Conservation (phyloP, 2,329 filamentous ascomycete species). For the Fusarium irregulare region DNA sequence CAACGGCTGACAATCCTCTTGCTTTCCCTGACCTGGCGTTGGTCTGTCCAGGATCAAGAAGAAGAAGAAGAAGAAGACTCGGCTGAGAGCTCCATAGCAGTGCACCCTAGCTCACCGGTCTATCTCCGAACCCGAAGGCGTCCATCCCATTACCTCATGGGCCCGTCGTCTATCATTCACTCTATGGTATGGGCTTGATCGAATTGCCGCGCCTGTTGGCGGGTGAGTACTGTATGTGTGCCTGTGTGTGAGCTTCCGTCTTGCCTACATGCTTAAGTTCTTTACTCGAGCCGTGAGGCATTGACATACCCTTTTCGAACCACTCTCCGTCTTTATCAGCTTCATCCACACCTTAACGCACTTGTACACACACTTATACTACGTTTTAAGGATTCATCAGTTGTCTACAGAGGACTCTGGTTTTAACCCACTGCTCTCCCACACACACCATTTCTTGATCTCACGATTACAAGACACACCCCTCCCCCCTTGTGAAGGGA, state of each 20-base stretch:
- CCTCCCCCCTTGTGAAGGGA: constrained; percentile 24
- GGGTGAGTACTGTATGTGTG: constrained; percentile 11
- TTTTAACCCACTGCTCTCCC: constrained; percentile 40
- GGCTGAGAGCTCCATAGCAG: constrained; percentile 42
- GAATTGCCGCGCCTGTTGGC: constrained; percentile 35
- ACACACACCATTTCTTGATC: constrained; percentile 38
- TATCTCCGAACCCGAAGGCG: constrained; percentile 34
- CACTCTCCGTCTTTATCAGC: constrained; percentile 40
- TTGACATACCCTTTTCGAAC: constrained; percentile 42
- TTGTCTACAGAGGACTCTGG: constrained; percentile 31
- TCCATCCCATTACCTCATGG: constrained; percentile 23
- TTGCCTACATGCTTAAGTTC: constrained; percentile 27
- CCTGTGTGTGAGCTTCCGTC: constrained; percentile 24
- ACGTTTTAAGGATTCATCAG: constrained; percentile 36
- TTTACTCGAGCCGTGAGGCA: constrained; percentile 31
- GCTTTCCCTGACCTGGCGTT: constrained; percentile 39
- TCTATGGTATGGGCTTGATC: constrained; percentile 5
- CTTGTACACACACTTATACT: constrained; percentile 31
- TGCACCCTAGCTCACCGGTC: constrained; percentile 40
- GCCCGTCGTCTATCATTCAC: constrained; percentile 9
- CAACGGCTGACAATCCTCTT: constrained; percentile 42
- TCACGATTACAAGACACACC: constrained; percentile 27
- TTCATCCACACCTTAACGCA: constrained; percentile 38
- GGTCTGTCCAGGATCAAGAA: constrained; percentile 40
- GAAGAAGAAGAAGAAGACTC: constrained; percentile 35